These are phyloP conservation scores for Exophiala bonariae DNA, from an alignment of 2,329 filamentous ascomycete genomes.

Conservation along the genomic window DNA sequence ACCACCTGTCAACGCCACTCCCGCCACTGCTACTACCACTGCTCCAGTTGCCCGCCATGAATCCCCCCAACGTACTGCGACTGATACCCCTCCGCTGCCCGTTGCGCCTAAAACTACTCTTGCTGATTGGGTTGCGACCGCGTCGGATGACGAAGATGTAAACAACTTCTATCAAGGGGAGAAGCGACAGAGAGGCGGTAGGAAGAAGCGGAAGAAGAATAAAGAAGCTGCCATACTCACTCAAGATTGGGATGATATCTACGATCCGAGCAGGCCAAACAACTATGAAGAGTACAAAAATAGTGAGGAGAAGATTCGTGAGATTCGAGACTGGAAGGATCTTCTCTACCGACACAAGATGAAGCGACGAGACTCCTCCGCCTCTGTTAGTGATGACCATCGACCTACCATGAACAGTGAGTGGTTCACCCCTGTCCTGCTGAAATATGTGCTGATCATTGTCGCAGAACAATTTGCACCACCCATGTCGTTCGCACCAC, in stretches of 20 bases:
- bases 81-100: slow-evolving; percentile 11
- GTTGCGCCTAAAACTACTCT: slow-evolving; percentile 65
- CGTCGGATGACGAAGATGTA: slow-evolving; percentile 73
- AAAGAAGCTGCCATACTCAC: slow-evolving; percentile 55
- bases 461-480: slow-evolving; percentile 50
- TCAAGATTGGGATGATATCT: slow-evolving; percentile 87
- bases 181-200: slow-evolving; percentile 73
- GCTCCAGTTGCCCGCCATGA: no score
- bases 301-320: slow-evolving; percentile 78
- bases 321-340: slow-evolving; percentile 83
- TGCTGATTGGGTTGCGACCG: slow-evolving; percentile 76
- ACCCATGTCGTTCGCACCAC: slow-evolving; percentile 53
- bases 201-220: slow-evolving; percentile 76
- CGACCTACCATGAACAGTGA: slow-evolving; percentile 47
- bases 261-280: slow-evolving; percentile 79
- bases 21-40: slow-evolving; percentile 25
- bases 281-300: slow-evolving; percentile 81
- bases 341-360: slow-evolving; percentile 72
- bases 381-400: slow-evolving; percentile 52
- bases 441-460: slow-evolving; percentile 2
- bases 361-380: slow-evolving; percentile 43
- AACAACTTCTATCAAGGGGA: slow-evolving; percentile 64
- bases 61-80: slow-evolving; percentile 8
- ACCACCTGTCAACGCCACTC: slow-evolving; percentile 30
- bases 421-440: slow-evolving; percentile 22